phyloP scores from a whole-genome alignment of 176 grass and related monocot species.

The Oryza meridionalis region DNA sequence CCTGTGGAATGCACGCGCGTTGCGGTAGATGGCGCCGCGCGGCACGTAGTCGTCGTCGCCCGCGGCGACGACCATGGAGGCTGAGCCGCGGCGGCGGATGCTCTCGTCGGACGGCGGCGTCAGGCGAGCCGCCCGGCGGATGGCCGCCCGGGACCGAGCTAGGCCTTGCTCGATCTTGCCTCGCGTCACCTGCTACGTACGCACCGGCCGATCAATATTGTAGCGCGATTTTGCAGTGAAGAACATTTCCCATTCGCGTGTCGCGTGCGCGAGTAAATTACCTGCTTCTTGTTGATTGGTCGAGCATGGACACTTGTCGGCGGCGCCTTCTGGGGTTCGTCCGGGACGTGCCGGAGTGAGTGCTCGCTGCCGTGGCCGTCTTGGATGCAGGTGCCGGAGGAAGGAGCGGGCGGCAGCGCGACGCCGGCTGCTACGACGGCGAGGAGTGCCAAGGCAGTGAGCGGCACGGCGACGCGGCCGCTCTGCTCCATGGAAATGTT shows the following conservation, averaged over 20 bases:
- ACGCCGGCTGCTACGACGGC: background rate
- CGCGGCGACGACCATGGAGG: conserved; percentile 6
- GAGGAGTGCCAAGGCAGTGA: conserved; percentile 32
- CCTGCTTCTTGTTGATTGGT: background rate
- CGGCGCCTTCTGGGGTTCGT: background rate
- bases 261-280: background rate
- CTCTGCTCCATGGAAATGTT: conserved; percentile 22
- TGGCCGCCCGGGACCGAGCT: conserved; percentile 54
- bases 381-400: background rate
- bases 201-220: background rate
- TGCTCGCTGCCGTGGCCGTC: conserved; percentile 15
- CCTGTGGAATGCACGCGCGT: conserved; percentile 71
- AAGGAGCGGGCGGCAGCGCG: background rate
- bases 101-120: background rate
- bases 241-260: no score
- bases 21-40: conserved; percentile 80
- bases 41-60: conserved; percentile 48
- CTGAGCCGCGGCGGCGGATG: conserved; percentile 43
- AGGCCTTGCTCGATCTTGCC: conserved; percentile 54
- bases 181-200: conserved; percentile 21
- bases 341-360: conserved; percentile 23
- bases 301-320: background rate
- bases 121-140: conserved; percentile 47
- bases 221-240: background rate
- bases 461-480: conserved; percentile 16